Evolutionary conservation across 495 filamentous ascomycete genomes (phyloP).

Genomic region (Penicillium silybi): DNA sequence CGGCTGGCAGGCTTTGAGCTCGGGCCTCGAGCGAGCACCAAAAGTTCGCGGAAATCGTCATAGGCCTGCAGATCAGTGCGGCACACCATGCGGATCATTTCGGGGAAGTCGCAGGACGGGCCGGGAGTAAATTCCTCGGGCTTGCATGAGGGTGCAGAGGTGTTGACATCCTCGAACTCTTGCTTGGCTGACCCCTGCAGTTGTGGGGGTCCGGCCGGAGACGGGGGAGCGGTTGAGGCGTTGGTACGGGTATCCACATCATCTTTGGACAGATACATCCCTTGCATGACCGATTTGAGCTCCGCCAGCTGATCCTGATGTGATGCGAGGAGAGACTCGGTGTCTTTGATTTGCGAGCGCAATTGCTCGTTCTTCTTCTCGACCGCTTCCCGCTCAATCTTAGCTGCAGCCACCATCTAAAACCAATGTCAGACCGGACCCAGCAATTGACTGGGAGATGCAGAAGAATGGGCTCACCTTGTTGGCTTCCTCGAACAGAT

Average conservation of each 20-base stretch:
- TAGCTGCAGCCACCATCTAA: constrained; percentile 83
- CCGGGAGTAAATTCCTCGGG: constrained; percentile 64
- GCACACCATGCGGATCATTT: constrained; percentile 76
- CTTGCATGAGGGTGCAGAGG: constrained; percentile 12
- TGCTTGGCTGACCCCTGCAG: constrained; percentile 15
- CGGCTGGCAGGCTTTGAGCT: constrained; percentile 56
- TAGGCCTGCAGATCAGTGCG: constrained; percentile 77
- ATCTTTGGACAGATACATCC: constrained; percentile 71
- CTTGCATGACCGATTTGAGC: constrained; percentile 87
- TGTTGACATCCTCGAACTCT: constrained; percentile 16
- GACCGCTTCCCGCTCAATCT: constrained; percentile 68
- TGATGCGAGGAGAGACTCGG: constrained; percentile 77
- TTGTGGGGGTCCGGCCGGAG: constrained; percentile 47
- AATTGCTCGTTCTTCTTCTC: constrained; percentile 78
- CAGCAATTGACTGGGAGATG: not conserved
- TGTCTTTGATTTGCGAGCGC: constrained; percentile 72
- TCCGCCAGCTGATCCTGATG: constrained; percentile 92
- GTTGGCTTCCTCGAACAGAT: constrained; percentile 94
- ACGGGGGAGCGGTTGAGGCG: constrained; percentile 62
- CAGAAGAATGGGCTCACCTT: constrained; percentile 43
- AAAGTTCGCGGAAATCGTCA: constrained; percentile 77
- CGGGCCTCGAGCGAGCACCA: constrained; percentile 61
- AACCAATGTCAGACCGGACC: constrained; percentile 25
- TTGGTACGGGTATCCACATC: constrained; percentile 56
- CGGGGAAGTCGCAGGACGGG: constrained; percentile 79